phyloP scores from a whole-genome alignment of 768 basidiomycete species.

The Dendrothele bispora region DNA sequence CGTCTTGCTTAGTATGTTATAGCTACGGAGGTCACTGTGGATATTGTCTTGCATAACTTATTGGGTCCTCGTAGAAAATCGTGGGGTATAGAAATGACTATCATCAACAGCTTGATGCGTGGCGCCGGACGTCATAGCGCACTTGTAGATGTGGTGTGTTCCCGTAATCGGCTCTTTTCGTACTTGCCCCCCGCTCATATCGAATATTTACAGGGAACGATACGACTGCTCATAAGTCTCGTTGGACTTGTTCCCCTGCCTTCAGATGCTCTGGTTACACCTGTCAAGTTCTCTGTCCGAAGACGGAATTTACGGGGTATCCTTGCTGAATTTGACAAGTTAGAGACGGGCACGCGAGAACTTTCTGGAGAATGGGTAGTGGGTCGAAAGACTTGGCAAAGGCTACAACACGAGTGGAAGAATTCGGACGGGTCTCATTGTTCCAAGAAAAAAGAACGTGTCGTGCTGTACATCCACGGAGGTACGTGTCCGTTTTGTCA shows the following conservation, averaged over 20 bases:
- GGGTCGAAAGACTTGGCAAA: conserved; percentile 87
- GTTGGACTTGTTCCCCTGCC: conserved; percentile 83
- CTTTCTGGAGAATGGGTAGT: conserved; percentile 96
- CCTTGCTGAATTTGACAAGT: conserved; percentile 67
- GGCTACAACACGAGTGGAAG: conserved; percentile 81
- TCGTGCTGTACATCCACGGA: conserved; percentile 93
- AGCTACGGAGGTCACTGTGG: conserved; percentile 55
- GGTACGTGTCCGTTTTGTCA: conserved; percentile 46
- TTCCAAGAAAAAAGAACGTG: conserved; percentile 64
- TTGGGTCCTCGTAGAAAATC: conserved; percentile 87
- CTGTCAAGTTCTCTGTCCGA: conserved; percentile 86
- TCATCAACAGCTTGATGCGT: conserved; percentile 82
- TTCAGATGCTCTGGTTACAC: conserved; percentile 91
- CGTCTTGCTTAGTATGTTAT: neutral
- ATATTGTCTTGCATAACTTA: conserved; percentile 75
- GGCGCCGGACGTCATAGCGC: conserved; percentile 80
- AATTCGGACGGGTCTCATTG: conserved; percentile 30
- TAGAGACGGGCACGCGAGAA: conserved; percentile 77
- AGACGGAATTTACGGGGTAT: conserved; percentile 76
- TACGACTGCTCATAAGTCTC: conserved; percentile 71
- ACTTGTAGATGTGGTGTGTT: conserved; percentile 77
- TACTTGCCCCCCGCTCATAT: conserved; percentile 6
- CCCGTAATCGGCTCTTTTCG: neutral
- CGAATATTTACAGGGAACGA: conserved; percentile 50
- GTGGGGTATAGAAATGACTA: conserved; percentile 95